A percentile compares a stretch with the other conserved stretches of the same genome.
Conservation (phyloP, 2,329 filamentous ascomycete species). For the Nothophoma quercina region DNA sequence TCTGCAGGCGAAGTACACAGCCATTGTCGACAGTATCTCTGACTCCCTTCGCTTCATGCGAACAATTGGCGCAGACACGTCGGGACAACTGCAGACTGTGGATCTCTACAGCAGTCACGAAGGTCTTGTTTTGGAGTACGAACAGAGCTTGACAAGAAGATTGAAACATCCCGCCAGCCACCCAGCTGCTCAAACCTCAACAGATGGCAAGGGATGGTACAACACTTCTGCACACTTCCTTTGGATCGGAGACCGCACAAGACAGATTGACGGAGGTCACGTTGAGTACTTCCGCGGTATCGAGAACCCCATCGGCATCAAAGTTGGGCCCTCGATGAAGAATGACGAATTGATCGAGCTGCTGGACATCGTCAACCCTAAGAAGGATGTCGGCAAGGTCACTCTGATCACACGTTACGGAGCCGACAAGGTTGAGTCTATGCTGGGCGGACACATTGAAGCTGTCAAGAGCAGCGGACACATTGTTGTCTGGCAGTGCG, state of each 20-base stretch:
- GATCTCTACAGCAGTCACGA: conserved; percentile 97
- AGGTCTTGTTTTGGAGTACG: conserved; percentile 91
- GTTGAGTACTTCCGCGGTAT: conserved; percentile 98
- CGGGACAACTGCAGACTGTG: conserved; percentile 84
- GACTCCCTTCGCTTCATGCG: conserved; percentile 94
- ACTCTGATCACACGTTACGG: conserved; percentile 97
- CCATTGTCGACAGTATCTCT: conserved; percentile 84
- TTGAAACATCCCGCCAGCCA: conserved; percentile 69
- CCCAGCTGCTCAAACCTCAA: conserved; percentile 34
- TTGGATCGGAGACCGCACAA: conserved; percentile 97
- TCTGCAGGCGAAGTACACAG: conserved; percentile 84
- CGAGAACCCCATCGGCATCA: conserved; percentile 94
- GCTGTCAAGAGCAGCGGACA: conserved; percentile 82
- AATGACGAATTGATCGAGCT: conserved; percentile 77
- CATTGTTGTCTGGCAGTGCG: conserved; percentile 93
- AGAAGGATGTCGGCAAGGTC: conserved; percentile 84
- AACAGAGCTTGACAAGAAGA: conserved; percentile 82
- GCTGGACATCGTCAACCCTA: conserved; percentile 85
- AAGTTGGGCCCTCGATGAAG: conserved; percentile 88
- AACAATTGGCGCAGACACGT: conserved; percentile 88
- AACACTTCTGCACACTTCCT: conserved; percentile 96
- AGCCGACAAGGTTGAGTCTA: conserved; percentile 73
- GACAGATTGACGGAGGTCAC: conserved; percentile 91
- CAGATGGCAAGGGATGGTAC: conserved; percentile 73
- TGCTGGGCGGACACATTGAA: conserved; percentile 85